A percentile compares a stretch with the other conserved stretches of the same genome.
Conservation (phyloP, 163 green algal species). For the Prototheca wickerhamii region DNA sequence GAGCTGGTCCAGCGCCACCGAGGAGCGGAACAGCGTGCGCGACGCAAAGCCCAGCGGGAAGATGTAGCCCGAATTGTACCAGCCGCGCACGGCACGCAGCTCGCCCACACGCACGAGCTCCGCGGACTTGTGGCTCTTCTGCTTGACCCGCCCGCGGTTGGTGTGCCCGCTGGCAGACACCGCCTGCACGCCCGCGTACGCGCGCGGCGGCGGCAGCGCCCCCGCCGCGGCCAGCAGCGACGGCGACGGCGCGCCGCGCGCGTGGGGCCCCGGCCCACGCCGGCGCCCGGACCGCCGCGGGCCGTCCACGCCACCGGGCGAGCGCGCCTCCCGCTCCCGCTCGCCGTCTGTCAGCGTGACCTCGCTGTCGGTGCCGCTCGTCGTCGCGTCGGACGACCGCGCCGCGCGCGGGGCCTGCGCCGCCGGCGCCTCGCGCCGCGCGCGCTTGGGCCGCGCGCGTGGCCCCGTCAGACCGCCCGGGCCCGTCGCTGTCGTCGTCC, state of each 20-base stretch:
- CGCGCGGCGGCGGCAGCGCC: too few relatives aligned
- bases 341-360: neutral
- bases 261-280: too few relatives aligned
- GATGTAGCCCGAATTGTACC: constrained; percentile 83
- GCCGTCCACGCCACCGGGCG: neutral
- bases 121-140: constrained; percentile 74
- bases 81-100: constrained; percentile 39
- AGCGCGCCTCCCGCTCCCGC: neutral
- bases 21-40: constrained; percentile 66
- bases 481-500: neutral
- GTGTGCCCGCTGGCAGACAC: constrained; percentile 65
- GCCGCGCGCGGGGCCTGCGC: neutral
- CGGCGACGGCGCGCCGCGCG: too few relatives aligned
- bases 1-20: constrained; percentile 51
- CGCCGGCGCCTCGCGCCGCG: neutral
- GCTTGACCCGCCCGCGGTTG: constrained; percentile 63
- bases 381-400: neutral
- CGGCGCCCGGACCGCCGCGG: neutral
- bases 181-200: constrained; percentile 18
- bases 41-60: constrained; percentile 79
- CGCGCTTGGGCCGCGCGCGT: neutral
- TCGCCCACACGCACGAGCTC: constrained; percentile 55
- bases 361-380: neutral
- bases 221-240: neutral
- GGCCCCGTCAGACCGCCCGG: neutral